Conservation (phyloP, 306 rosid genomes). For the Vigna radiata region DNA sequence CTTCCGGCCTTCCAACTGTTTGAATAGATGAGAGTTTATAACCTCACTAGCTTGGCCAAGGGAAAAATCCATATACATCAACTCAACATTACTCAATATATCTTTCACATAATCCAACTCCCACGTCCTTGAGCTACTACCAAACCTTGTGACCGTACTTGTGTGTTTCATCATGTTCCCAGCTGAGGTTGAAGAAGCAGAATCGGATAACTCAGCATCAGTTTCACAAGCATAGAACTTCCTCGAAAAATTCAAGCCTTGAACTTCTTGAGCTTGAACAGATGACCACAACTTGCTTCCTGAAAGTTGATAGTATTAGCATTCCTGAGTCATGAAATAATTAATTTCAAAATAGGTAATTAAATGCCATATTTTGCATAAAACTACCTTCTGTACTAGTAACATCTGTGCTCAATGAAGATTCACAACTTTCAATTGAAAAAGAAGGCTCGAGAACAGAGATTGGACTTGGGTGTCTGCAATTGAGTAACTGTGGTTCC, state of each 20-base stretch:
- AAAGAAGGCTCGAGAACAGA: slow-evolving; percentile 85
- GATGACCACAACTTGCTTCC: slow-evolving; percentile 78
- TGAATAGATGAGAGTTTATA: slow-evolving; percentile 70
- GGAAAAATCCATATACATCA: slow-evolving; percentile 70
- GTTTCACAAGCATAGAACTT: slow-evolving; percentile 56
- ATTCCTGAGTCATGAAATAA: slow-evolving; percentile 22
- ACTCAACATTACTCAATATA: slow-evolving; percentile 65
- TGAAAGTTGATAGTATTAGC: slow-evolving; percentile 47
- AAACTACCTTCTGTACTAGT: slow-evolving; percentile 70
- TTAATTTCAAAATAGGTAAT: not conserved
- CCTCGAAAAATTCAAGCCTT: slow-evolving; percentile 54
- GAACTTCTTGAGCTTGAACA: slow-evolving; percentile 62
- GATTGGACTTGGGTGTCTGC: slow-evolving; percentile 83
- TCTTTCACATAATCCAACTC: slow-evolving; percentile 77
- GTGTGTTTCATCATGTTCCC: slow-evolving; percentile 44
- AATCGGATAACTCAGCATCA: slow-evolving; percentile 80
- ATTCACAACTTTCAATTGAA: slow-evolving; percentile 81
- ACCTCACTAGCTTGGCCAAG: slow-evolving; percentile 61
- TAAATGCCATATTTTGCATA: not conserved
- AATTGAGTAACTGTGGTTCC: slow-evolving; percentile 53
- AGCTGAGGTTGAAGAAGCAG: slow-evolving; percentile 77
- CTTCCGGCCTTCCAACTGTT: slow-evolving; percentile 67
- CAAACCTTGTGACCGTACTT: slow-evolving; percentile 34
- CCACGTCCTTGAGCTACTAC: slow-evolving; percentile 57
- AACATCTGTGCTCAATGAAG: slow-evolving; percentile 67